phyloP scores from a whole-genome alignment of 169 alveolate species.

The Plasmodium malariae region DNA sequence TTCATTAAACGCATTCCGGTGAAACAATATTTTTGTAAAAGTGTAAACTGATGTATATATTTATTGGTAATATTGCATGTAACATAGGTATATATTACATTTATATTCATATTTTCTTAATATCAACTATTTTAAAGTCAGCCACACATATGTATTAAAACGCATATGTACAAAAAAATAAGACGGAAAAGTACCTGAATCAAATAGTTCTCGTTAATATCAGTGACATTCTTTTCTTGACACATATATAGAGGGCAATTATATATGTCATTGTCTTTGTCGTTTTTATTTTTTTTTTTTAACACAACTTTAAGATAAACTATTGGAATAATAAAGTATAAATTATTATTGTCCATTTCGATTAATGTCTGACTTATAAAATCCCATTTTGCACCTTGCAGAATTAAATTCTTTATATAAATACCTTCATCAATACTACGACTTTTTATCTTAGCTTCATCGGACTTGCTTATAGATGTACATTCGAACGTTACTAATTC shows the following conservation, averaged over 20 bases:
- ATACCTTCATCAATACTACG: slow-evolving; percentile 92
- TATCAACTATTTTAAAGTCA: no score
- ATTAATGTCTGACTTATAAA: slow-evolving; percentile 86
- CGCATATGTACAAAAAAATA: background rate
- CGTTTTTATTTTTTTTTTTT: slow-evolving; percentile 84
- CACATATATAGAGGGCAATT: slow-evolving; percentile 94
- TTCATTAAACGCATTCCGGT: no score
- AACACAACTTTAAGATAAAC: slow-evolving; percentile 94
- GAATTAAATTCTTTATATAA: slow-evolving; percentile 88
- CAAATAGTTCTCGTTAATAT: slow-evolving; percentile 79
- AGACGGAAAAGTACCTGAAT: slow-evolving; percentile 24
- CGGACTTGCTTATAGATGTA: slow-evolving; percentile 38
- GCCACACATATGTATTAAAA: background rate
- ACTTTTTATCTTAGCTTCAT: slow-evolving; percentile 41
- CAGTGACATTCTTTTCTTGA: slow-evolving; percentile 81
- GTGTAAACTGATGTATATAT: no score
- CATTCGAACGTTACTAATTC: slow-evolving; percentile 69
- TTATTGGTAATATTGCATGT: background rate
- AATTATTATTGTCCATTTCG: slow-evolving; percentile 94
- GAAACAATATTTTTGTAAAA: no score
- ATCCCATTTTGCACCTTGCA: slow-evolving; percentile 97
- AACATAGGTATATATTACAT: background rate
- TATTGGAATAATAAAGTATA: slow-evolving; percentile 91
- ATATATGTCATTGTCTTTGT: slow-evolving; percentile 83
- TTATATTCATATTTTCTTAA: no score